These are phyloP conservation scores for Aspergillus candidus DNA, from an alignment of 2,329 filamentous ascomycete genomes.

Conservation along the genomic window DNA sequence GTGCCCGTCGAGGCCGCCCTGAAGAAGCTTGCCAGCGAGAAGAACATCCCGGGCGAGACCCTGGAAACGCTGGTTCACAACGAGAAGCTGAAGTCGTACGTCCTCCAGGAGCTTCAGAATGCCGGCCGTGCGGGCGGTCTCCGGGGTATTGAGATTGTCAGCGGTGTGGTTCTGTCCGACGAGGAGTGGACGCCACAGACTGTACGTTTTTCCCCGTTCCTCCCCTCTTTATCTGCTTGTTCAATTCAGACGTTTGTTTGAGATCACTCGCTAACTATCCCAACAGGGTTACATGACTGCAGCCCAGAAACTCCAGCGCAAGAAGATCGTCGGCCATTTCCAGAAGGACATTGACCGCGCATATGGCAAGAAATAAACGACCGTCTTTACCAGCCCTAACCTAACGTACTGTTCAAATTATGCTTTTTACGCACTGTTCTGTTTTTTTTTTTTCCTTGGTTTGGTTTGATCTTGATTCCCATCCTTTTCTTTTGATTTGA, in stretches of 20 bases:
- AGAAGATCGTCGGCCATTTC: constrained; percentile 58
- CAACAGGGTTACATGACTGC: constrained; percentile 58
- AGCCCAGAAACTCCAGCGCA: constrained; percentile 67
- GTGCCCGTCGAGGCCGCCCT: constrained; percentile 52
- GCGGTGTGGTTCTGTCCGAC: constrained; percentile 40
- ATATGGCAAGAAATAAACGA: constrained; percentile 45
- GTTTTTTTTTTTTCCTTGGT: constrained; percentile 7
- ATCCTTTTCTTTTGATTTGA: background rate
- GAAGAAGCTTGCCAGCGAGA: constrained; percentile 50
- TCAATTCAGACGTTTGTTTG: background rate
- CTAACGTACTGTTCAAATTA: no score
- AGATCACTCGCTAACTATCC: constrained; percentile 19
- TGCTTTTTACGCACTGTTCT: constrained; percentile 1
- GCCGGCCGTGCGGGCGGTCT: constrained; percentile 33
- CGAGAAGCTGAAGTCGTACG: constrained; percentile 35
- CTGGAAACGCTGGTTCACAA: constrained; percentile 61
- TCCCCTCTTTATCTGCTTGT: background rate
- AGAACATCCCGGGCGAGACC: constrained; percentile 58
- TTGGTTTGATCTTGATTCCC: constrained; percentile 6
- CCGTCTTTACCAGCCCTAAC: background rate
- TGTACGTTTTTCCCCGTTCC: constrained; percentile 21
- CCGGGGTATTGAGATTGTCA: constrained; percentile 38
- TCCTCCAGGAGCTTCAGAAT: constrained; percentile 37
- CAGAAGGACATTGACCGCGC: constrained; percentile 57
- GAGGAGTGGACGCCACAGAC: constrained; percentile 43